These are phyloP conservation scores for Cystobasidiaceae sp. DNA, from an alignment of 1,284 basidiomycete species.

Conservation along the genomic window DNA sequence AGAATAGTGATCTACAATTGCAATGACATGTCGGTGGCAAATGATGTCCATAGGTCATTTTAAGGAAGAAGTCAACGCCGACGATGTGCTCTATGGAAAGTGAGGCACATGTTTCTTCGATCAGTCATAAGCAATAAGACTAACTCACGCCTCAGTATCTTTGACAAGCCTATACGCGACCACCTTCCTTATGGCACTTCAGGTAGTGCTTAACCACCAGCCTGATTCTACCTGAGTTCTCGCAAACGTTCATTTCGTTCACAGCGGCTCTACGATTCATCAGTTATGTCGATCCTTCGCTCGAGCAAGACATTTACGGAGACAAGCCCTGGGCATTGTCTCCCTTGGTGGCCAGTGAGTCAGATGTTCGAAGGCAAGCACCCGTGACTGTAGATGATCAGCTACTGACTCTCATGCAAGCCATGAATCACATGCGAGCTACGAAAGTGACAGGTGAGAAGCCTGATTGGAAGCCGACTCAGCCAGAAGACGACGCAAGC, in stretches of 20 bases:
- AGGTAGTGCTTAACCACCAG: not conserved
- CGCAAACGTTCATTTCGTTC: not conserved
- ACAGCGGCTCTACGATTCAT: slow-evolving; percentile 39
- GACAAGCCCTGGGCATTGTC: slow-evolving; percentile 42
- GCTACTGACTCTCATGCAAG: not conserved
- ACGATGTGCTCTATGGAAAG: slow-evolving; percentile 30
- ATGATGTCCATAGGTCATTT: slow-evolving; percentile 22
- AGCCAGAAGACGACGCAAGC: slow-evolving; percentile 35
- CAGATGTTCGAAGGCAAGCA: slow-evolving; percentile 12
- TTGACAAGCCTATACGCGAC: slow-evolving; percentile 32
- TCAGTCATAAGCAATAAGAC: not conserved
- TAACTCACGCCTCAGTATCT: not conserved
- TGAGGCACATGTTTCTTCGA: not conserved
- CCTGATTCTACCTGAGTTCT: too few species aligned
- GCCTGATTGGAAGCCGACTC: slow-evolving; percentile 20
- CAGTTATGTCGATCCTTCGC: slow-evolving; percentile 38
- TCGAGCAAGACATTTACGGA: slow-evolving; percentile 41
- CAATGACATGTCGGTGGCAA: not conserved
- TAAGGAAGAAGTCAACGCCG: slow-evolving; percentile 14
- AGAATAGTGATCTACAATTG: too few species aligned
- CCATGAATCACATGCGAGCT: slow-evolving; percentile 15
- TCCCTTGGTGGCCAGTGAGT: slow-evolving; percentile 38
- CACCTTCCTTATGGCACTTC: slow-evolving; percentile 30
- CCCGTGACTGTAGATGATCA: not conserved
- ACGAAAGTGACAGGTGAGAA: not conserved